Evolutionary conservation across 257 asterid species (phyloP), one percentile per base, ranked within the genome.

Genomic region (Capsicum chinense): DNA sequence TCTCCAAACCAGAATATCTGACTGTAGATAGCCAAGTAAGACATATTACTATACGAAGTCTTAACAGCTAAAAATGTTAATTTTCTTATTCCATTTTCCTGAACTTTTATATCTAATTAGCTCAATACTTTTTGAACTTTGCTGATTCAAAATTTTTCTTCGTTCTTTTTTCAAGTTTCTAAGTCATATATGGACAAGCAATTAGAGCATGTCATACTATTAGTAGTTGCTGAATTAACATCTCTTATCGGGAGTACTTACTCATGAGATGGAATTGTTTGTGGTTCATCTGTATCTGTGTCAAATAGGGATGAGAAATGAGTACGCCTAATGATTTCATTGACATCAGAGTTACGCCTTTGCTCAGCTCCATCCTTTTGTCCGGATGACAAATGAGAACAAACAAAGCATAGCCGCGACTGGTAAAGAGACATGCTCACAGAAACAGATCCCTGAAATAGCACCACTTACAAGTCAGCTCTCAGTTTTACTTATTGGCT

Each of bases 1-100:
- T 95, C 99, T n/a, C 99, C 99, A 78, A 95, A 93, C 99, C 99
- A 95, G 92, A 95, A 95, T 91, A 94, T 93, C 90, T 92, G 93
- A 86, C 98, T 95, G 98, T 86, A 84, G 73, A 87, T 66, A 47
- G 89, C 17, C 56, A 48, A 37, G 47, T 59, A n/a, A 21, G 3
- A 50, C 7, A 26, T 21, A 21, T 19, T 62, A 60, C 4, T 60
- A 62, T 8, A 54, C 16, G 33, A 5, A 12, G 16, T 64, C 69
- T 33, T 4, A 26, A 26, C n/a, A 5, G 44, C 35, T 64, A 26
- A 33, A 63, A 62, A 15, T 7, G 5, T 39, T 39, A 39, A 39
- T 39, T 39, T 39, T 39, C 42, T 39, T 39, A 4, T 39, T 39
- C 42, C 42, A 39, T 39, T 39, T 39, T 39, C 42, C 42, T 39